A percentile compares a stretch with the other conserved stretches of the same genome.
Evolutionary conservation across 345 rosid genomes (phyloP).

Genomic region (Sisymbrium irio): DNA sequence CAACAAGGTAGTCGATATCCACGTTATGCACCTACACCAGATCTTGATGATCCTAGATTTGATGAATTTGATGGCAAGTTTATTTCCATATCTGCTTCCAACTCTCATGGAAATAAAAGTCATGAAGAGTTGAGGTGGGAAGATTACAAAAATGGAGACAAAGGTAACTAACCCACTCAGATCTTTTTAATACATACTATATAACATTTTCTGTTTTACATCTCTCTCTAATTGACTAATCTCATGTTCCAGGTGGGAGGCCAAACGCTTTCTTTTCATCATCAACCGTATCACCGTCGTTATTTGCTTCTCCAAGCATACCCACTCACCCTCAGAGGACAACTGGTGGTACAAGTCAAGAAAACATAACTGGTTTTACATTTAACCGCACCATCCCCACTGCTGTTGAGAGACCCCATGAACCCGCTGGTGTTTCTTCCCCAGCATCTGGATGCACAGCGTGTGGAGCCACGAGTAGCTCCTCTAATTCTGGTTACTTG

Average conservation of each 20-base stretch:
- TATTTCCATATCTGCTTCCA: slow-evolving; percentile 22
- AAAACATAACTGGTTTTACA: background rate
- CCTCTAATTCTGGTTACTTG: slow-evolving; percentile 4
- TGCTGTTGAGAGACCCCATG: slow-evolving; percentile 10
- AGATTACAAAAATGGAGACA: background rate
- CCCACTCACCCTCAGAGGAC: background rate
- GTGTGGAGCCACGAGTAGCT: slow-evolving; percentile 26
- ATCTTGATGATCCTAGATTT: background rate
- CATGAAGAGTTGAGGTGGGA: slow-evolving; percentile 18
- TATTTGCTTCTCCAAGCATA: background rate
- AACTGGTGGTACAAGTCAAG: background rate
- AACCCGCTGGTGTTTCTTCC: background rate
- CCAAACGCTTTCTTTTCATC: too few relatives aligned
- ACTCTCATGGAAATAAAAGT: background rate
- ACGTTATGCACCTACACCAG: slow-evolving; percentile 8
- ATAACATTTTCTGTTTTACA: background rate
- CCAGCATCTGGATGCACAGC: slow-evolving; percentile 17
- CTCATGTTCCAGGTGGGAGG: background rate
- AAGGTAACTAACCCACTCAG: background rate
- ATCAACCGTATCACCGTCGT: background rate
- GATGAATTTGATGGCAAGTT: background rate
- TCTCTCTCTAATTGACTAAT: background rate
- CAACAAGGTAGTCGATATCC: background rate
- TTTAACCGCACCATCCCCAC: too few relatives aligned
- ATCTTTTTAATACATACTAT: background rate